Evolutionary conservation across 495 filamentous ascomycete genomes (phyloP).

Genomic region (Lindgomyces ingoldianus): DNA sequence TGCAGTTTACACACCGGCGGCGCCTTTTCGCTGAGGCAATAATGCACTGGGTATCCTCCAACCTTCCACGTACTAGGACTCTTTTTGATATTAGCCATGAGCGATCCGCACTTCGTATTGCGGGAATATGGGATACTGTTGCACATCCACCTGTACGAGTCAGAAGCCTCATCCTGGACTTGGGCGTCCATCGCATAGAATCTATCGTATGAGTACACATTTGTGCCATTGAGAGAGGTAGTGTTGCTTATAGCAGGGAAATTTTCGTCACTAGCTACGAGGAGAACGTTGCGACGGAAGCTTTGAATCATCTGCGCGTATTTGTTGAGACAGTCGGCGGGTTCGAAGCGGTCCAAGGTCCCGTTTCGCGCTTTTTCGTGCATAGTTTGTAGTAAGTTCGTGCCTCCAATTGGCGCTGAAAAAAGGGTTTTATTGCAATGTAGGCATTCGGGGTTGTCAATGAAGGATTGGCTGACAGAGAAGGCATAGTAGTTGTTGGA

Average conservation of each 20-base stretch:
- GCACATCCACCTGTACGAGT: neutral
- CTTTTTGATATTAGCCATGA: neutral
- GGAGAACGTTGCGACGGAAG: conserved; percentile 8
- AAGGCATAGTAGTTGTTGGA: conserved; percentile 48
- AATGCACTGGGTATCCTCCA: conserved; percentile 29
- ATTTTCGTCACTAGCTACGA: conserved; percentile 1
- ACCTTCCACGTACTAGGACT: neutral
- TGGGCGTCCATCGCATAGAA: neutral
- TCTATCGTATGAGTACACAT: neutral
- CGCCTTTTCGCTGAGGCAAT: conserved; percentile 47
- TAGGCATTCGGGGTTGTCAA: conserved; percentile 5
- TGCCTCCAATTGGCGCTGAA: no score
- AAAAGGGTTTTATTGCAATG: neutral
- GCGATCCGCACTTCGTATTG: neutral
- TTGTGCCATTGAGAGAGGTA: neutral
- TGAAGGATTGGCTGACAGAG: conserved; percentile 45
- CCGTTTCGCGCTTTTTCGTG: neutral
- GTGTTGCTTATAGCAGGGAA: conserved; percentile 4
- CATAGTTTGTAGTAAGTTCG: neutral
- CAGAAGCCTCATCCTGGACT: neutral
- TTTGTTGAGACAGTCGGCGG: neutral
- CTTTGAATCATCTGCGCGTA: conserved; percentile 6
- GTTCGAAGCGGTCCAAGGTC: neutral
- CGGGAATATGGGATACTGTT: no score
- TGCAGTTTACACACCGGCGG: conserved; percentile 48